Percentiles rank a stretch among this genome's conserved stretches.
Evolutionary conservation across 2,329 filamentous ascomycete genomes (phyloP).

Genomic region (Xylariaceae sp.): DNA sequence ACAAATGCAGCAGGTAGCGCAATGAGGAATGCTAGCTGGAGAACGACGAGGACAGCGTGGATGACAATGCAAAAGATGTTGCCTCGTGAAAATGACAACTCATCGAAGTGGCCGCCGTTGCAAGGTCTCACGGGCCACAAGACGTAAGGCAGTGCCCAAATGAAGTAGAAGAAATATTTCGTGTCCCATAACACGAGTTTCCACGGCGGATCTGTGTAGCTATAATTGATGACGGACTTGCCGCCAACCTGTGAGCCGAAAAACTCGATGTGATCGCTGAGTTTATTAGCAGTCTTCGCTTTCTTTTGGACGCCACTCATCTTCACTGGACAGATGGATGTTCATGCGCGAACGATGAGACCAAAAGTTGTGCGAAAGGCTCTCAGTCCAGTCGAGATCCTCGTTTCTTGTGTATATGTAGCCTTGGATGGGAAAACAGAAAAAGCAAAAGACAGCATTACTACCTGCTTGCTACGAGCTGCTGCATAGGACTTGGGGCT

Average conservation of each 20-base stretch:
- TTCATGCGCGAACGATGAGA: too few relatives aligned
- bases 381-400: too few relatives aligned
- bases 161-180: constrained; percentile 54
- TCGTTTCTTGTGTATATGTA: too few relatives aligned
- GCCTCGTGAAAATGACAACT: constrained; percentile 56
- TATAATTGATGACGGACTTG: constrained; percentile 56
- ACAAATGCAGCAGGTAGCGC: constrained; percentile 51
- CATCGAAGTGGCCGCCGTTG: constrained; percentile 56
- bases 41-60: constrained; percentile 56
- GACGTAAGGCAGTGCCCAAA: constrained; percentile 58
- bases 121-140: constrained; percentile 56
- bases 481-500: too few relatives aligned
- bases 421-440: too few relatives aligned
- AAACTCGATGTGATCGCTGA: constrained; percentile 43
- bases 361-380: too few relatives aligned
- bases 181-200: constrained; percentile 51
- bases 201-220: constrained; percentile 57
- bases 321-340: too few relatives aligned
- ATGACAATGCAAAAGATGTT: constrained; percentile 58
- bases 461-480: too few relatives aligned
- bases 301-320: not conserved
- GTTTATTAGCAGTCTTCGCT: constrained; percentile 5
- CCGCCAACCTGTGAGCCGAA: constrained; percentile 59
- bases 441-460: too few relatives aligned
- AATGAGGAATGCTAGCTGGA: constrained; percentile 61